Evolutionary conservation across 331 rosid genomes (phyloP), one percentile per base, ranked within the genome.

Genomic region (Phaseolus coccineus): DNA sequence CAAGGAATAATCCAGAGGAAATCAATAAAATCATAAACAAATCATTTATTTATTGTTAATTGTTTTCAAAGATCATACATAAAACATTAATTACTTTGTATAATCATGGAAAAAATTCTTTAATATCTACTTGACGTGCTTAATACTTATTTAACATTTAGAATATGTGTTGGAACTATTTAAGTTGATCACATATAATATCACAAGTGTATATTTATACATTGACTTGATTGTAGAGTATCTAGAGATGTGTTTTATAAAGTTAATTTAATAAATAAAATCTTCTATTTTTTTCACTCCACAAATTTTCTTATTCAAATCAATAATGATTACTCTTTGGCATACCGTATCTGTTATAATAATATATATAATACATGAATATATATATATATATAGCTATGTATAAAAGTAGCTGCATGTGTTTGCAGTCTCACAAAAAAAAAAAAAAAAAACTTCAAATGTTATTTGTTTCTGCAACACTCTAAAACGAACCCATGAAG

Each of bases 401-500:
- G 7, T 31, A 48, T 82, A 74, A 73, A 80, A 79, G 80, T 66
- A 82, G 57, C 22, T 64, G 15, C 52, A 37, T 59, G 46, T 83
- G 48, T 31, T 69, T 55, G 74, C 52, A 85, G 69, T 57, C 52
- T 37, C 72, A 39, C 74, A 51, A 19, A 19, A 19, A 19, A 19
- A 19, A 19, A 19, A 19, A 19, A 19, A 19, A 19, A 19, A 19
- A 50, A 6, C 6, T 35, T 51, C 67, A 68, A 57, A 63, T 24
- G 56, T 35, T 71, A 73, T 81, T 64, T 75, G 69, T 15, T 79
- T 69, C 79, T 55, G 58, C 33, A 71, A 74, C 27, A 33, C 1
- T 52, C 31, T 76, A 28, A 2, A 80, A 10, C 12, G 35, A 44
- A 75, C 39, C 77, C 67, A 93, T 96, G 99, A 96, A 93, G 86